phyloP scores from a whole-genome alignment of 2,329 filamentous ascomycete species.

The Pezicula carpinea region DNA sequence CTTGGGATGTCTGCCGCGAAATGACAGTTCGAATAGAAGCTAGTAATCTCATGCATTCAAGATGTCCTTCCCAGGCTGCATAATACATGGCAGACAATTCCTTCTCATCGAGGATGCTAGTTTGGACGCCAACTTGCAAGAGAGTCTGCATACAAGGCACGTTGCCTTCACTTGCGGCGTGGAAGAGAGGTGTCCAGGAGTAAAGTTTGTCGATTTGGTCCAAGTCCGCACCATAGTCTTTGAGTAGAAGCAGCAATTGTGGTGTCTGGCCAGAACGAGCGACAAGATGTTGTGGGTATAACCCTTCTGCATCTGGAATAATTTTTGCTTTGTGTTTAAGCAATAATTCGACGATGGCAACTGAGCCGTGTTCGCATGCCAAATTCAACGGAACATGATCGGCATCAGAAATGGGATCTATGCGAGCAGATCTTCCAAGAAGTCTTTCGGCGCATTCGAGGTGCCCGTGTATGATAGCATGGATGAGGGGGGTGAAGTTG shows the following conservation, averaged over 20 bases:
- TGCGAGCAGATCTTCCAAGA: conserved; percentile 71
- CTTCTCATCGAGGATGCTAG: conserved; percentile 84
- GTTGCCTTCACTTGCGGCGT: conserved; percentile 94
- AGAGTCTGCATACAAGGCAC: conserved; percentile 81
- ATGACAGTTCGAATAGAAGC: conserved; percentile 40
- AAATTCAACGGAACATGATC: conserved; percentile 94
- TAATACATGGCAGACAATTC: conserved; percentile 95
- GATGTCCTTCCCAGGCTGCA: conserved; percentile 93
- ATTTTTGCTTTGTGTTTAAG: conserved; percentile 76
- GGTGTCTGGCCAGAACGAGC: conserved; percentile 82
- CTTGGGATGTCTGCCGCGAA: conserved; percentile 17
- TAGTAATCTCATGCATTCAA: conserved; percentile 89
- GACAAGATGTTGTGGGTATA: conserved; percentile 96
- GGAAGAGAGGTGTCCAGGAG: conserved; percentile 94
- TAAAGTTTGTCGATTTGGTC: conserved; percentile 94
- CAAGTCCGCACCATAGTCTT: conserved; percentile 81
- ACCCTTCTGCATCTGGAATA: conserved; percentile 89
- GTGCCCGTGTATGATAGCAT: conserved; percentile 86
- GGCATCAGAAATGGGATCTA: conserved; percentile 79
- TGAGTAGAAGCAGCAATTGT: conserved; percentile 72
- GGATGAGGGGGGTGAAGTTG: conserved; percentile 93
- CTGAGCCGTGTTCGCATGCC: conserved; percentile 87
- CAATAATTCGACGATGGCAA: conserved; percentile 79
- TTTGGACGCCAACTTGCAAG: conserved; percentile 72
- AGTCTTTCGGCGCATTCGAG: conserved; percentile 75